Base-by-base conservation (phyloP, 2,329 filamentous ascomycete genomes). In the Ascochyta pisi region DNA sequence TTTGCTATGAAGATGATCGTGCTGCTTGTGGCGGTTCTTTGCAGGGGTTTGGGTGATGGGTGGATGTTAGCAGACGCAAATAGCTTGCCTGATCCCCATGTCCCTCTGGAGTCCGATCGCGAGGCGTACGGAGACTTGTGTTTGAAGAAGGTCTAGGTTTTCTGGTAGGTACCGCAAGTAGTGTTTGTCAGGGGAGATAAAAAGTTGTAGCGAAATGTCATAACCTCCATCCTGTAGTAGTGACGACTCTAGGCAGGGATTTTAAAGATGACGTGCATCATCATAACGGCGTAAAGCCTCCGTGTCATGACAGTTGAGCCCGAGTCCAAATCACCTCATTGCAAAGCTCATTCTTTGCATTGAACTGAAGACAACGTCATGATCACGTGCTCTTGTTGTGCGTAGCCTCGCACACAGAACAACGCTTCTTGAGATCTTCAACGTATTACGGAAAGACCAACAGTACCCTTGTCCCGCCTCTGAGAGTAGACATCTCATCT, bases 1-100 rank as follows among this genome's bases (percentile, higher is more conserved):
- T 61, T 63, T 16, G 54, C 47, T 26, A 46, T 50, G 26, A 58
- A 61, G 26, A 54, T 61, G 60, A 53, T 63, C 15, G 50, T 41
- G 4, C 9, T 62, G 43, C 26, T 60, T 26, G 44, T 55, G 5
- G 57, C 53, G 23, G 48, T 53, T 23, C 44, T 62, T 12, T 58
- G 50, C 13, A 22, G 44, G 26, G 23, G 37, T 12, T 38, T 58
- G 9, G 41, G 42, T 13, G 31, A 48, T n/a, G 12, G 57, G 10
- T 58, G 57, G 57, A 19, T 3, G 19, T 15, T 49, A 7, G 46
- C 46, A 5, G 37, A 49, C 33, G 12, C 19, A 10, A 33, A 12
- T 6, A 34, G 26, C 19, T 35, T 49, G 33, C n/a, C 33, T 35
- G 15, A 35, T 3, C 33, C 5, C 8, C 33, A 16, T 6, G 6